Base-by-base conservation (phyloP, 2,329 filamentous ascomycete species). In the Leptosphaerulina australis region DNA sequence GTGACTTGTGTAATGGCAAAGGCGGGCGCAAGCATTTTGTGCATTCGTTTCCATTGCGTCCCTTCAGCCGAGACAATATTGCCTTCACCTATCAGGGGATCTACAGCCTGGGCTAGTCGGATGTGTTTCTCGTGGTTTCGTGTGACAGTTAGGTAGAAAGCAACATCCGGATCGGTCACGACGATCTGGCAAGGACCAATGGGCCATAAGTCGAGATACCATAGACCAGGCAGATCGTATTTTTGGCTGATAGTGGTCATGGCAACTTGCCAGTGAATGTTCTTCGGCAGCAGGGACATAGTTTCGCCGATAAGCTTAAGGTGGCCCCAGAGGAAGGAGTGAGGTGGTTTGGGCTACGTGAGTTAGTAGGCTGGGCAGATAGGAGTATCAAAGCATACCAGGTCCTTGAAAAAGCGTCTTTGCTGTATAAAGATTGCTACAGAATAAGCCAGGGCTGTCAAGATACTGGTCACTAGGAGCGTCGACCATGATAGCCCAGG, bases 191-290 rank as follows among this genome's bases (percentile, higher is more conserved):
- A 43, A 5, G 58, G 62, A 2, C 64, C 67, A 5, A 75, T 30
- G 0, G 77, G 77, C 76, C 76, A 80, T 2, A 75, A 47, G 51
- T 80, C 77, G 4, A 79, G 41, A 51, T 78, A 79, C 59, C 75
- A 79, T 20, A 73, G 53, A 6, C 65, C 58, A 1, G 66, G 66
- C 11, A 72, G 49, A n/a, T 70, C 57, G 50, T 71, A 71, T 34
- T 70, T 62, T 26, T 71, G 64, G 25, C 65, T 63, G 26, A 78
- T 60, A 10, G 69, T 65, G 1, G 68, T 65, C 15, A 69, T 51
- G 28, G 64, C 60, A 15, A 58, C 59, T 34, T 77, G 75, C 5
- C 71, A 68, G 31, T 77, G 74, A 3, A 56, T 50, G 26, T 68
- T 62, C 11, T 49, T 59, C 1, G 76, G 75, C 24, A 75, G 62